These are phyloP conservation scores for Cydonia oblonga DNA, from an alignment of 331 rosid species.

Conservation along the genomic window DNA sequence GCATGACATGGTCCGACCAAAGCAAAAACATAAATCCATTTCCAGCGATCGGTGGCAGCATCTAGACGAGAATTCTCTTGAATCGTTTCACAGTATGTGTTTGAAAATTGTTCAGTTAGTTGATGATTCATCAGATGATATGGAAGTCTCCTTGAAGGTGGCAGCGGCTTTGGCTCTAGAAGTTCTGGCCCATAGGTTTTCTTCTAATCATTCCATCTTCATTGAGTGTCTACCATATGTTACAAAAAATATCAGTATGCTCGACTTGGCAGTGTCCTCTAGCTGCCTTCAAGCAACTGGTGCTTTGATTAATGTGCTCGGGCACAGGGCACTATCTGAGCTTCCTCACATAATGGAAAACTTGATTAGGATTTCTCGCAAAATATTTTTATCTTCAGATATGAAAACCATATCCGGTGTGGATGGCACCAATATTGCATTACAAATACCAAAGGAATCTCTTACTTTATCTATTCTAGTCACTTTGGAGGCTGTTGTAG, in stretches of 20 bases:
- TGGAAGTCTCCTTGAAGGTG: slow-evolving; percentile 51
- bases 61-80: slow-evolving; percentile 39
- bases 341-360: slow-evolving; percentile 69
- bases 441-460: slow-evolving; percentile 33
- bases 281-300: slow-evolving; percentile 67
- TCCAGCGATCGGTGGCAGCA: slow-evolving; percentile 36
- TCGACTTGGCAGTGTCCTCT: slow-evolving; percentile 40
- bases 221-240: slow-evolving; percentile 50
- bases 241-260: slow-evolving; percentile 32
- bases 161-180: slow-evolving; percentile 76
- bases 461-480: slow-evolving; percentile 41
- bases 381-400: slow-evolving; percentile 24
- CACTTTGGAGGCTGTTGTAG: slow-evolving; percentile 65
- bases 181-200: slow-evolving; percentile 50
- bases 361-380: slow-evolving; percentile 42
- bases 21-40: slow-evolving; percentile 29
- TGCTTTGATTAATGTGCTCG: slow-evolving; percentile 68
- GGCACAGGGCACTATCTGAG: slow-evolving; percentile 66
- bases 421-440: slow-evolving; percentile 8
- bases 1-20: slow-evolving; percentile 22
- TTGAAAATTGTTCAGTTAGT: slow-evolving; percentile 44
- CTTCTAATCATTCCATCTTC: slow-evolving; percentile 46
- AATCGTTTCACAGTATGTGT: slow-evolving; percentile 46
- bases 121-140: slow-evolving; percentile 35
- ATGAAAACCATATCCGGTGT: slow-evolving; percentile 15